Conservation (phyloP, 2,329 filamentous ascomycete species). For the Neopestalotiopsis rosae region DNA sequence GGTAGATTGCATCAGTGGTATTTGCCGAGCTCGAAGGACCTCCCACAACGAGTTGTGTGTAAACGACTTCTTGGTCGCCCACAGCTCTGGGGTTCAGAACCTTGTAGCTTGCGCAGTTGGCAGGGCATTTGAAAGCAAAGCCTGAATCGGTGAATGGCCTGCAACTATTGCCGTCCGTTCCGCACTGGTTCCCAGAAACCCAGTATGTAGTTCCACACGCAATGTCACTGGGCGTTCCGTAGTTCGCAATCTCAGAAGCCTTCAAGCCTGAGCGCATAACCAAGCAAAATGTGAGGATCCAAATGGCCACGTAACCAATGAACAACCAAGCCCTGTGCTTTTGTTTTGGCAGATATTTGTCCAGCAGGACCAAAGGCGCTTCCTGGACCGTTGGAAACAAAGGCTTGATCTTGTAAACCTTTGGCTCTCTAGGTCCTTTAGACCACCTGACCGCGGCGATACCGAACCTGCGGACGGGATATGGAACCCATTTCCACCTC, state of each 20-base stretch:
- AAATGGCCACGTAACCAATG: slow-evolving; percentile 65
- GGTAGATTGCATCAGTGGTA: slow-evolving; percentile 66
- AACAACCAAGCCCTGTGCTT: slow-evolving; percentile 65
- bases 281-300: slow-evolving; percentile 73
- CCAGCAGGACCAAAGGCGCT: slow-evolving; percentile 67
- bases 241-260: slow-evolving; percentile 67
- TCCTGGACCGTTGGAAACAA: slow-evolving; percentile 71
- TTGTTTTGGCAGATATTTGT: slow-evolving; percentile 64
- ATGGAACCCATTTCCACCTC: slow-evolving; percentile 64
- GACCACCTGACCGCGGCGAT: slow-evolving; percentile 55
- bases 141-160: slow-evolving; percentile 74
- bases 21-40: slow-evolving; percentile 56
- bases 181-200: slow-evolving; percentile 73
- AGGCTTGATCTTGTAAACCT: slow-evolving; percentile 58
- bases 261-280: slow-evolving; percentile 68
- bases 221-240: slow-evolving; percentile 69
- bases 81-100: slow-evolving; percentile 77
- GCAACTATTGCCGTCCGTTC: slow-evolving; percentile 75
- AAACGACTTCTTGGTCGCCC: slow-evolving; percentile 70
- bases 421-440: slow-evolving; percentile 60
- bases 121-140: slow-evolving; percentile 77
- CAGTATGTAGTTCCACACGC: slow-evolving; percentile 74
- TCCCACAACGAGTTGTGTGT: slow-evolving; percentile 71
- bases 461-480: slow-evolving; percentile 53
- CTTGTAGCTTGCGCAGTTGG: slow-evolving; percentile 69